Evolutionary conservation across 1,284 basidiomycete species (phyloP), one percentile per base, ranked within the genome.

Genomic region (Cryptococcus hybrid): DNA sequence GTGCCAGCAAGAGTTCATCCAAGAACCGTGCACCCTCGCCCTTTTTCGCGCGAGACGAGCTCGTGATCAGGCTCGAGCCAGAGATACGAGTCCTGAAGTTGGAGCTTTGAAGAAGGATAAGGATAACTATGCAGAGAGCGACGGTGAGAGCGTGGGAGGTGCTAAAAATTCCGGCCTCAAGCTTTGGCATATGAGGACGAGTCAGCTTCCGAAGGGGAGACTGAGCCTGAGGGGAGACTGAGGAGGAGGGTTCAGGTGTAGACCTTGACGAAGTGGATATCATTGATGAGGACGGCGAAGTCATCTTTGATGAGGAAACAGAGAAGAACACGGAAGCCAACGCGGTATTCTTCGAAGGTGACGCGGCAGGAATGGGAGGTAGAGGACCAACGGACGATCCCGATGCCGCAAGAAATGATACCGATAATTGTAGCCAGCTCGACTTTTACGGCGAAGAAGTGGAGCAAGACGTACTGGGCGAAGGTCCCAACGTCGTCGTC

Each of bases 401-500:
- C 37, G n/a, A 53, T 36, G 35, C 15, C 18, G 52, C 52, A 9
- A 34, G 48, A 9, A 63, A 64, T 15, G 60, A 63, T 5, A 46
- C 39, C 15, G 52, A 58, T 18, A 52, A 59, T 9, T 24, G 34
- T 11, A 18, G 36, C 2, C 55, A 77, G 1, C 81, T 78, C 7
- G 82, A 84, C 53, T 78, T 78, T 44, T 78, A 83, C 60, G 87
- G 88, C 46, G 85, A 78, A 48, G 78, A 78, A 52, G 70, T 75
- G 36, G 78, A 79, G 54, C 68, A 77, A 52, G 79, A 79, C 56
- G 54, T 63, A 3, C 67, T 77, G 2, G 77, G 76, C 9, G 77
- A 79, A 61, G 76, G 92, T 48, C 91, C 94, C 30, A 96, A 96
- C 69, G 88, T 95, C 51, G 84, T 95, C 45, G 69, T 78, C 0